Conservation (phyloP, 805 yeast genomes). For the Ogataea glucozyma region DNA sequence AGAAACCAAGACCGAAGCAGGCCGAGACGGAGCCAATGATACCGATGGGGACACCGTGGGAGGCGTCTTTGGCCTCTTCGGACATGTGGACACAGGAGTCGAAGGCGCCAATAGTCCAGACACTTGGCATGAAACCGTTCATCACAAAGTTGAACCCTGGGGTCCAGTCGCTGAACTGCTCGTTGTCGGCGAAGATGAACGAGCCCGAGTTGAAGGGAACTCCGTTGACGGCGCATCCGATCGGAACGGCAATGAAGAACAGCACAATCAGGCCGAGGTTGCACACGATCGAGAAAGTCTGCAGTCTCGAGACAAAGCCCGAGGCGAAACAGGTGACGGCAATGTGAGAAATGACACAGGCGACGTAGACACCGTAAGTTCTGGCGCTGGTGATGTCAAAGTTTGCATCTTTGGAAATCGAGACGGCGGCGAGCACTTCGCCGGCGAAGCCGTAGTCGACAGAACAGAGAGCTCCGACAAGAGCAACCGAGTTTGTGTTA, state of each 20-base stretch:
- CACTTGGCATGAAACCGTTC: slow-evolving; percentile 46
- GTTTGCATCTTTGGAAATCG: slow-evolving; percentile 40
- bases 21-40: slow-evolving; percentile 45
- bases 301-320: slow-evolving; percentile 41
- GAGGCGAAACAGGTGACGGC: slow-evolving; percentile 41
- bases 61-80: slow-evolving; percentile 48
- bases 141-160: slow-evolving; percentile 41
- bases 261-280: slow-evolving; percentile 40
- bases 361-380: slow-evolving; percentile 47
- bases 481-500: slow-evolving; percentile 45
- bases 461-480: slow-evolving; percentile 44
- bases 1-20: slow-evolving; percentile 46
- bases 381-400: slow-evolving; percentile 41
- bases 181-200: slow-evolving; percentile 39
- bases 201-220: slow-evolving; percentile 34
- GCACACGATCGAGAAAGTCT: slow-evolving; percentile 40
- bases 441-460: slow-evolving; percentile 47
- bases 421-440: slow-evolving; percentile 46
- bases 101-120: slow-evolving; percentile 55
- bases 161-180: slow-evolving; percentile 40
- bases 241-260: slow-evolving; percentile 48
- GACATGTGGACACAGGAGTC: slow-evolving; percentile 54
- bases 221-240: slow-evolving; percentile 37
- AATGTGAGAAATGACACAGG: slow-evolving; percentile 42
- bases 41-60: slow-evolving; percentile 46